These are phyloP conservation scores for Geoglossum cookeanum DNA, from an alignment of 2,329 filamentous ascomycete species.

Conservation along the genomic window DNA sequence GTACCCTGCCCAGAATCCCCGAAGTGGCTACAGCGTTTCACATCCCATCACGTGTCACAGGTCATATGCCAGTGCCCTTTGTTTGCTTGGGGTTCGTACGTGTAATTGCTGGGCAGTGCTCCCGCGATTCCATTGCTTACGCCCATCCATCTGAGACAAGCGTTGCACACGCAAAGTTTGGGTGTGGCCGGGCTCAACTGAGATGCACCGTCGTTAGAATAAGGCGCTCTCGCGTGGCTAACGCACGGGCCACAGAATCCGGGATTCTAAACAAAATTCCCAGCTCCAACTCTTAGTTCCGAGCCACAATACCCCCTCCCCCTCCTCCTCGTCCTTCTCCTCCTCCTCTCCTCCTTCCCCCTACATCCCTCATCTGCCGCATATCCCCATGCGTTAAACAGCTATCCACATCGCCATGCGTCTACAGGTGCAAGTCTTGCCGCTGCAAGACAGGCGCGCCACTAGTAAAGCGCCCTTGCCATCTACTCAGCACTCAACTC, in stretches of 20 bases:
- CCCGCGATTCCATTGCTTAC: not conserved
- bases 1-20: no score
- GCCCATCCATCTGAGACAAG: not conserved
- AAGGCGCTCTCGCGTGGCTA: not conserved
- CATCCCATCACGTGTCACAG: no score
- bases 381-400: not conserved
- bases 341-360: not conserved
- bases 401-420: not conserved
- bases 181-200: not conserved
- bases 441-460: not conserved
- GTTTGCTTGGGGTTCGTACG: no score
- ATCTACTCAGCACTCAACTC: not conserved
- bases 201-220: not conserved
- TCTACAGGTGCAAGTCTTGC: not conserved
- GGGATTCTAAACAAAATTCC: not conserved
- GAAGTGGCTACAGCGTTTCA: no score
- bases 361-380: not conserved
- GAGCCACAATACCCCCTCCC: not conserved
- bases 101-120: not conserved
- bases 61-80: no score
- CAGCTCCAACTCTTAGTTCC: not conserved
- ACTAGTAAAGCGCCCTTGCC: not conserved
- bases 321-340: not conserved
- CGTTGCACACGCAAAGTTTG: not conserved
- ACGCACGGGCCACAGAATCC: not conserved